Conservation (phyloP, 78 protist species). For the Trichosphaerium sp. region DNA sequence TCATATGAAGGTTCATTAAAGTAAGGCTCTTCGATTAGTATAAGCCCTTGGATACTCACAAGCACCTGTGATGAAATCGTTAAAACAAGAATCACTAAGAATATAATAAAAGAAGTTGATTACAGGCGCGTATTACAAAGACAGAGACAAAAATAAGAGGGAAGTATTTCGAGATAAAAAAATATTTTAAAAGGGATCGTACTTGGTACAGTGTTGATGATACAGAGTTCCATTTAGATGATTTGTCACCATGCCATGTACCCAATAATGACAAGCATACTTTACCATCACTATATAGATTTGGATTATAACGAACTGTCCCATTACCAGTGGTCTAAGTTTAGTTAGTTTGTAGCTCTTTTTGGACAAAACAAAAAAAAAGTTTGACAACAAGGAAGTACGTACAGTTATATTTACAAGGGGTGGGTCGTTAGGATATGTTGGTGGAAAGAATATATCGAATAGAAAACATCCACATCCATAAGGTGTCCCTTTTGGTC, state of each 20-base stretch:
- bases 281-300: constrained; percentile 44
- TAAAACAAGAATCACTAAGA: no score
- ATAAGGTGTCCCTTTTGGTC: constrained; percentile 49
- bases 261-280: constrained; percentile 24
- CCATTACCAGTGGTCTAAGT: constrained; percentile 69
- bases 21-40: constrained; percentile 56
- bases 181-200: no score
- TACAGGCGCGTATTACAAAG: no score
- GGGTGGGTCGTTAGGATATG: constrained; percentile 62
- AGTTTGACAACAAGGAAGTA: no score
- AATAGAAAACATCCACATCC: constrained; percentile 44
- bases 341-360: no score
- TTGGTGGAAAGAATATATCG: constrained; percentile 27
- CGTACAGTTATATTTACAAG: constrained; percentile 23
- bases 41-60: constrained; percentile 67
- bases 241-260: constrained; percentile 20
- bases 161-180: no score
- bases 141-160: no score
- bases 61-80: no score
- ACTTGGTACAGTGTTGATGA: constrained; percentile 63
- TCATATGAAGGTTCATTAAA: constrained; percentile 81
- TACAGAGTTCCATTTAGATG: constrained; percentile 50
- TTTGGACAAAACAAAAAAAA: no score
- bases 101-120: no score
- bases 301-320: constrained; percentile 74